Evolutionary conservation across 257 asterid genomes (phyloP), one percentile per base, ranked within the genome.

Genomic region (Solanum piurae): DNA sequence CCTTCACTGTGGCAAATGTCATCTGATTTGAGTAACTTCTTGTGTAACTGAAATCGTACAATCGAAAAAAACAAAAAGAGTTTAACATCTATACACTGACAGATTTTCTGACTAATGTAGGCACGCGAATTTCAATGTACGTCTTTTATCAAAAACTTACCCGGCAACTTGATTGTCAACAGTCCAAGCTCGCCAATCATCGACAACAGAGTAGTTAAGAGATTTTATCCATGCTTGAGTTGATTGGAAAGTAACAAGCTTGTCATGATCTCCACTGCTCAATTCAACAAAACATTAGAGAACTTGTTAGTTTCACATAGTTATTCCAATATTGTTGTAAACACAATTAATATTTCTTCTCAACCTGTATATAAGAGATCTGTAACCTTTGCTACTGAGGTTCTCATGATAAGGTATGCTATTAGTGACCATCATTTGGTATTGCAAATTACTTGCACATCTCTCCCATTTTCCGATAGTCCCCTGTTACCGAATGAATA

Each of bases 141-240:
- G 9, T 52, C 60, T 16, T 58, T 42, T 6, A 80, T 80, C 29
- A 44, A 9, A 5, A 80, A 80, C 66, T 23, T 16, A 92, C 94
- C 93, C 93, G 8, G 88, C 93, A 79, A 91, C 89, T 84, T 91
- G 88, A 37, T 87, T 89, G 9, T 87, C 34, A 42, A 92, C 89
- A 12, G 84, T 49, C 93, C 93, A 92, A 20, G 88, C 86, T 36
- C 91, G 55, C 93, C 93, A 92, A 80, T 92, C 93, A 52, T 89
- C 89, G 7, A 80, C 5, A n/a, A 91, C 80, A 21, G 92, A 31
- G 77, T 92, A 90, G 72, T 90, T 90, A 21, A 92, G 90, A 88
- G 92, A 88, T 83, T 58, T 88, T 87, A 90, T 91, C 94, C 94
- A 92, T 33, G 91, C 94, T 91, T 88, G 58, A 38, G 94, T 92